phyloP scores from a whole-genome alignment of 2,329 filamentous ascomycete genomes.

The Aspergillus brunneoviolaceus region DNA sequence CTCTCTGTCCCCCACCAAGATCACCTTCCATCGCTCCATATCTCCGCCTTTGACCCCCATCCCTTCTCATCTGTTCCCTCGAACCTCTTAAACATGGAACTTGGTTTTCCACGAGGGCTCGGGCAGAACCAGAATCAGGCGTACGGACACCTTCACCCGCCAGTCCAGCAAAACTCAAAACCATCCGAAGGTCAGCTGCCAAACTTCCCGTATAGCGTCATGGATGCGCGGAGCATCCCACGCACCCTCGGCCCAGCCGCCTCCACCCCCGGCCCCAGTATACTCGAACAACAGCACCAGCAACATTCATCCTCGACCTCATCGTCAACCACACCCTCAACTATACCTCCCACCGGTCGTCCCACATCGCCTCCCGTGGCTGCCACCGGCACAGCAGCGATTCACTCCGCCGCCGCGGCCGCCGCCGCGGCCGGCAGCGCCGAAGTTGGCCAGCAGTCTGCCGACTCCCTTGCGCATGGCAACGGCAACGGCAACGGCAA shows the following conservation, averaged over 20 bases:
- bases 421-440: neutral
- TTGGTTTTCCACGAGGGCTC: neutral
- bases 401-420: neutral
- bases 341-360: neutral
- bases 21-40: too few relatives aligned
- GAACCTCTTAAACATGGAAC: neutral
- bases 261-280: neutral
- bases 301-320: neutral
- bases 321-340: neutral
- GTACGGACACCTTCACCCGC: neutral
- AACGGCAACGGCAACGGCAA: neutral
- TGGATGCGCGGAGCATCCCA: slow-evolving; percentile 5
- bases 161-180: neutral
- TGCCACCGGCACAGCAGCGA: neutral
- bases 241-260: slow-evolving; percentile 2
- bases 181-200: neutral
- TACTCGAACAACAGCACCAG: neutral
- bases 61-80: neutral
- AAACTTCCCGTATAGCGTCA: neutral
- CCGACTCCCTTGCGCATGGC: neutral
- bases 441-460: neutral
- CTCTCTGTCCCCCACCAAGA: too few relatives aligned
- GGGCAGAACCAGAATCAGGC: neutral
- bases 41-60: neutral
- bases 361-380: neutral